Percentiles rank a stretch among this genome's conserved stretches.
Conservation (phyloP, 495 filamentous ascomycete species). For the Annulohypoxylon moriforme region DNA sequence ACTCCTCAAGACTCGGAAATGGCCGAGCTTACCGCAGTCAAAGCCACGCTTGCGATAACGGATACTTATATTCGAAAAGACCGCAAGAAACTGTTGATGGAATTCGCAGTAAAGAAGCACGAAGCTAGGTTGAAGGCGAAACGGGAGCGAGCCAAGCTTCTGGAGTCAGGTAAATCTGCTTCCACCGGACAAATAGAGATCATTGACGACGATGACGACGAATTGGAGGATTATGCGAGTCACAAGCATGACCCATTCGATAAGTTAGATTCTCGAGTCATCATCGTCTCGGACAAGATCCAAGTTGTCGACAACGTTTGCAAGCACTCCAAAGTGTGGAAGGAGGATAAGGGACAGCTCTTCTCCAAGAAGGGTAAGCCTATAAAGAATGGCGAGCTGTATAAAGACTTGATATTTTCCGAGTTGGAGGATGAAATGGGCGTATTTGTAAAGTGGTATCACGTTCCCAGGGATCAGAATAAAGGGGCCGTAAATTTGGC, state of each 20-base stretch:
- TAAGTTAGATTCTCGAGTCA: background rate
- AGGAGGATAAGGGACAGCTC: background rate
- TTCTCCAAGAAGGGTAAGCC: background rate
- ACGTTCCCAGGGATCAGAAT: slow-evolving; percentile 1
- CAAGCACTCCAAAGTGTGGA: slow-evolving; percentile 4
- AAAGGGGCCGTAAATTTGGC: background rate
- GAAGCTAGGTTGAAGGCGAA: background rate
- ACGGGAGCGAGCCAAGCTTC: background rate
- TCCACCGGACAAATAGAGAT: background rate
- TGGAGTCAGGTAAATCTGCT: background rate
- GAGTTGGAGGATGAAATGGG: background rate
- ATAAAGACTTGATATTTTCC: background rate
- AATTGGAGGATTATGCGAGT: background rate
- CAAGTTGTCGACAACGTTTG: slow-evolving; percentile 7
- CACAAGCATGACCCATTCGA: background rate
- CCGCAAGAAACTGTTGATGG: background rate
- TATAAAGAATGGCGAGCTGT: slow-evolving; percentile 1
- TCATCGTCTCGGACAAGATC: slow-evolving; percentile 5
- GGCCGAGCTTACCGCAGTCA: background rate
- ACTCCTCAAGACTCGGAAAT: background rate
- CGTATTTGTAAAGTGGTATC: background rate
- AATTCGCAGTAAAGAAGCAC: background rate
- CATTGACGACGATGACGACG: background rate
- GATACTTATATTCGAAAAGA: background rate
- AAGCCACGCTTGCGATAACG: background rate